Conservation (phyloP, 1,139 yeast species). For the Pichia sp. region DNA sequence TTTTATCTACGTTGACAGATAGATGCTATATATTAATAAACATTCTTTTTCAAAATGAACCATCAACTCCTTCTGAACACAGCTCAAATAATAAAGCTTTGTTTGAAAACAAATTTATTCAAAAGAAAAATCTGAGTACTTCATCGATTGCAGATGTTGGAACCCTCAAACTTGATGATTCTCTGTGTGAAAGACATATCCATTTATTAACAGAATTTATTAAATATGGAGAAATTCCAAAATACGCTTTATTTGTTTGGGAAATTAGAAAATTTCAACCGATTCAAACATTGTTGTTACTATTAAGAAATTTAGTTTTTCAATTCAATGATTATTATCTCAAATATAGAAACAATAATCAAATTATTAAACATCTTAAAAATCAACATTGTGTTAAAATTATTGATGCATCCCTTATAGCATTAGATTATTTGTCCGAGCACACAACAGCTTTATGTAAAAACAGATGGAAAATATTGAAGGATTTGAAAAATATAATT, state of each 20-base stretch:
- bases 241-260: constrained; percentile 20
- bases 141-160: constrained; percentile 19
- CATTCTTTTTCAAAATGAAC: constrained; percentile 10
- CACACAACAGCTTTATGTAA: constrained; percentile 20
- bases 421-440: constrained; percentile 17
- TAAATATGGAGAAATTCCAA: constrained; percentile 22
- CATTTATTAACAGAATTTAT: constrained; percentile 18
- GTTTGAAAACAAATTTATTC: neutral
- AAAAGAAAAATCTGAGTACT: constrained; percentile 3
- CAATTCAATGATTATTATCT: constrained; percentile 11
- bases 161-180: constrained; percentile 6
- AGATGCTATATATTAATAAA: constrained; percentile 19
- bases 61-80: neutral
- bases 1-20: constrained; percentile 20
- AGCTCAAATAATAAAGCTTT: neutral
- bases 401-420: constrained; percentile 13
- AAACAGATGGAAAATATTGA: constrained; percentile 21
- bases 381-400: constrained; percentile 9
- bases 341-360: neutral
- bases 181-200: constrained; percentile 16
- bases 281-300: constrained; percentile 20
- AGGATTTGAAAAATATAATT: constrained; percentile 17
- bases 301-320: constrained; percentile 16
- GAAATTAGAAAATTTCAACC: constrained; percentile 25
- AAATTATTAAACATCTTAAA: neutral